Base-by-base conservation (phyloP, 2,329 filamentous ascomycete genomes). In the Pyricularia sp. region DNA sequence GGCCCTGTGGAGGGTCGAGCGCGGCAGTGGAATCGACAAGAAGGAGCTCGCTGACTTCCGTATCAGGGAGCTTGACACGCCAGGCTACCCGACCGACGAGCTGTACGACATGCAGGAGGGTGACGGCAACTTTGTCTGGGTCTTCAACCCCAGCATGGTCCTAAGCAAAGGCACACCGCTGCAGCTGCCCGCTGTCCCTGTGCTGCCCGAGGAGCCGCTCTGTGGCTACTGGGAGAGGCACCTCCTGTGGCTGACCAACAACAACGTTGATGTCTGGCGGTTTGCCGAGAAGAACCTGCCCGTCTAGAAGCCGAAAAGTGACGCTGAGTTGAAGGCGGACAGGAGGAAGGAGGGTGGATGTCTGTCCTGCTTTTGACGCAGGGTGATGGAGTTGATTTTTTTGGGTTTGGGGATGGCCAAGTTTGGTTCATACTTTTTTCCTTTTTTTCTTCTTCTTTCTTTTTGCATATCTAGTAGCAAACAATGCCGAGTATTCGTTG, bases 191-290 rank as follows among this genome's bases (percentile, higher is more conserved):
- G 67, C 69, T 62, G 60, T 66, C 16, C 53, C 59, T 60, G 67
- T 66, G 26, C 65, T 75, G 57, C 71, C 71, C 0, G 74, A 76
- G 68, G 74, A 75, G 68, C 72, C 73, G 24, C 55, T 75, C 60
- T 68, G 70, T 0, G 74, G 74, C 1, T 73, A 71, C 57, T 76
- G 71, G 72, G 74, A 76, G 66, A 68, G 73, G 5, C 55, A 68
- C 59, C 66, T 70, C 61, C 35, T 69, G 60, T 65, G 60, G 31
- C 57, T 70, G 65, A 66, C 65, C 9, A 63, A 53, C 3, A 68
- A 67, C 19, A 53, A 62, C 5, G 62, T 61, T 9, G 68, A 69
- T 31, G 66, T 69, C 16, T 65, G 68, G 26, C 53, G 62, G 0
- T 69, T 65, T 64, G 68, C 68, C 4, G 60, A 62, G 22, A n/a